phyloP scores from a whole-genome alignment of 2,329 filamentous ascomycete species.

The Cladophialophora psammophila region DNA sequence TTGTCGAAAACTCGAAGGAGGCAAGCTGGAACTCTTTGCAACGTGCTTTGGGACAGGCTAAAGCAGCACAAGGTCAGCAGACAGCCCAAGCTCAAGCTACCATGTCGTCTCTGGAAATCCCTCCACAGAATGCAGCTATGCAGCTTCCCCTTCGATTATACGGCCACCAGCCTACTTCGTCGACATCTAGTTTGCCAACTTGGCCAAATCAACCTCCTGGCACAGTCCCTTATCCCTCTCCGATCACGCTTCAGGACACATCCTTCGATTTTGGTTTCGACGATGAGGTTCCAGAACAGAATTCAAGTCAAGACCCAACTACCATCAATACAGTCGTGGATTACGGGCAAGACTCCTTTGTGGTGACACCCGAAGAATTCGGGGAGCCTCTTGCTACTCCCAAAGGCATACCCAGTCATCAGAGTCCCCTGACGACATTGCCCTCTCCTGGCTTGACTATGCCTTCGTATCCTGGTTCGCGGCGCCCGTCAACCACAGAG shows the following conservation, averaged over 20 bases:
- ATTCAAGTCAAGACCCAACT: conserved; percentile 10
- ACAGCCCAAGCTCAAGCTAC: conserved; percentile 19
- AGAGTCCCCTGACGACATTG: conserved; percentile 21
- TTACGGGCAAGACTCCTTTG: conserved; percentile 30
- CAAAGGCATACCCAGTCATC: conserved; percentile 23
- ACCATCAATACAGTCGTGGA: conserved; percentile 15
- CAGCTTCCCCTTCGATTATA: conserved; percentile 31
- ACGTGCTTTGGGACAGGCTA: conserved; percentile 52
- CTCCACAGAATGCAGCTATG: conserved; percentile 32
- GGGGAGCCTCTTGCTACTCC: conserved; percentile 33
- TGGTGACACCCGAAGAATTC: conserved; percentile 33
- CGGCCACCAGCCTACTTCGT: conserved; percentile 16
- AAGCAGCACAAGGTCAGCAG: conserved; percentile 47
- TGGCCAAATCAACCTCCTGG: conserved; percentile 21
- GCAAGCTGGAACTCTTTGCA: conserved; percentile 55
- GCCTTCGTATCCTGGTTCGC: conserved; percentile 36
- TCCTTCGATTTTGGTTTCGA: conserved; percentile 41
- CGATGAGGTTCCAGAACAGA: conserved; percentile 22
- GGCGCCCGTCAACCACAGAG: conserved; percentile 38
- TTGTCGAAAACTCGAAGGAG: conserved; percentile 47
- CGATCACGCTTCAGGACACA: conserved; percentile 35
- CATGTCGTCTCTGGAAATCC: conserved; percentile 31
- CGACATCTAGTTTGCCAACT: conserved; percentile 15
- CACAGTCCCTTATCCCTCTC: conserved; percentile 31
- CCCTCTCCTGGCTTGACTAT: conserved; percentile 36